Evolutionary conservation across 2,329 filamentous ascomycete species (phyloP).

Genomic region (Fusarium palustre): DNA sequence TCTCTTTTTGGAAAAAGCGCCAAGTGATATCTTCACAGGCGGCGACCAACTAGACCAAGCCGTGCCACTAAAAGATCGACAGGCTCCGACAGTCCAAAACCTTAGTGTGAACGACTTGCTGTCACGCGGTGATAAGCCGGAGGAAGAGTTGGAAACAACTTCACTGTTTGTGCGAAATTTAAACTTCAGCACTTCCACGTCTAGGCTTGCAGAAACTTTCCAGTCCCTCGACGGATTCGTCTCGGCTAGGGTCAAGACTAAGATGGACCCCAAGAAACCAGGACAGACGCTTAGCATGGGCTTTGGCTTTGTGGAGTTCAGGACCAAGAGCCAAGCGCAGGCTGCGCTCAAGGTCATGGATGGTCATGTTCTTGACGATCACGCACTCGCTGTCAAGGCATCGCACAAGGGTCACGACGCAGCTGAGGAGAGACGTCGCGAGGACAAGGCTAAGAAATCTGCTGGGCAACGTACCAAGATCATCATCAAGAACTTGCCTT

Average conservation of each 20-base stretch:
- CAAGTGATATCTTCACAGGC: conserved; percentile 77
- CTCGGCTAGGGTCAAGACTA: conserved; percentile 91
- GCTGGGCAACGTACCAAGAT: conserved; percentile 87
- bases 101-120: conserved; percentile 76
- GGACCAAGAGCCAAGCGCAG: conserved; percentile 79
- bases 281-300: conserved; percentile 95
- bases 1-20: conserved; percentile 93
- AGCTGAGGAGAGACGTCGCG: conserved; percentile 84
- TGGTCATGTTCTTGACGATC: conserved; percentile 85
- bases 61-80: conserved; percentile 50
- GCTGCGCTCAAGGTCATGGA: conserved; percentile 88
- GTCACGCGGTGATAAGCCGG: conserved; percentile 64
- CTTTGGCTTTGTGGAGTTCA: conserved; percentile 94
- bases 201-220: conserved; percentile 81
- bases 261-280: conserved; percentile 89
- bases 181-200: conserved; percentile 88
- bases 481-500: conserved; percentile 97
- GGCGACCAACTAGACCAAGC: conserved; percentile 49
- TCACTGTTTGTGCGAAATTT: conserved; percentile 95
- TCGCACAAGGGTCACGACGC: conserved; percentile 90
- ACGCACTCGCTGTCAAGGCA: conserved; percentile 85
- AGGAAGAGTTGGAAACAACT: conserved; percentile 71
- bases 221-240: conserved; percentile 86
- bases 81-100: conserved; percentile 65
- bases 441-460: conserved; percentile 85